Evolutionary conservation across 176 grass and related monocot species (phyloP), one percentile per base, ranked within the genome.

Genomic region (Carex parvula): DNA sequence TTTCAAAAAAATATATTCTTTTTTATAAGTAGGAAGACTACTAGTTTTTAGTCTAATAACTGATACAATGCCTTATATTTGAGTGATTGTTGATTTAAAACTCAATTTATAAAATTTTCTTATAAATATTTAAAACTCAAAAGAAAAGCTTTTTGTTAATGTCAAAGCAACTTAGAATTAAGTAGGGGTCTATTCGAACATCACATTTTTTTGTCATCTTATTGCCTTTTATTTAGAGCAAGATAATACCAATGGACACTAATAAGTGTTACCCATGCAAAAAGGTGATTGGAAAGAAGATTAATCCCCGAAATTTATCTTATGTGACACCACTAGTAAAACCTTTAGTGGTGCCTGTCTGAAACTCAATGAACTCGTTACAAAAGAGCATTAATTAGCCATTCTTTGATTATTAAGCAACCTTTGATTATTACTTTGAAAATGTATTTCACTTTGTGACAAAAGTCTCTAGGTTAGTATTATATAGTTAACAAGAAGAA

Each of bases 271-370:
- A n/a, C n/a, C 16, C 68, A 71, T 41, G 30, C 33, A 39, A 71
- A 71, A 10, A 44, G 68, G 17, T 71, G 35, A 71, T 71, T 71
- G 68, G 39, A 71, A 71, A 71, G 17, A 46, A 71, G 16, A n/a
- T 42, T 70, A 42, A 18, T 42, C 35, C 66, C 35, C 33, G 67
- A n/a, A n/a, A 42, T 39, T 70, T 17, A n/a, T 70, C 17, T 10
- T 71, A 3, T 71, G 8, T 42, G 8, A 71, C 39, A 2, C 39
- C 41, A 71, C 18, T 18, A 71, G 8, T 6, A 71, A 71, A 48
- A 71, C 15, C 7, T 44, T 44, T 44, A 11, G 18, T 21, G 8
- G 39, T 71, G 68, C 17, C 35, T 71, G 35, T 46, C 37, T 39
- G 16, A 71, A 42, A 71, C 18, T 71, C 68, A 16, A 42, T n/a